Base-by-base conservation (phyloP, 805 yeast species). In the Teunomyces atbi region DNA sequence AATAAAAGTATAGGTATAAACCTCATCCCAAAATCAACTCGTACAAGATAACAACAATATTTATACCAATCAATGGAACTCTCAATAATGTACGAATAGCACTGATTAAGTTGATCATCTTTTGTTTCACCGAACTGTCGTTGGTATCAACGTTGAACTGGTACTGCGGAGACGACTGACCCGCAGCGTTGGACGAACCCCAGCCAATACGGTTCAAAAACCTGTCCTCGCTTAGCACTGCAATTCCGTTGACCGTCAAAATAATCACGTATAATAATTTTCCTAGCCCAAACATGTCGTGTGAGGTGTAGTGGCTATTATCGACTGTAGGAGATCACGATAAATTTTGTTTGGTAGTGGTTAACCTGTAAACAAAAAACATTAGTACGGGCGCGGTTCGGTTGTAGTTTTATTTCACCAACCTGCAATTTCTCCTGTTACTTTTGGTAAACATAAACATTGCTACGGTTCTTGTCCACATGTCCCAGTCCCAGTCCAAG, bases 201-300 rank as follows among this genome's bases (percentile, higher is more conserved):
- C 67, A 69, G 20, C 69, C 74, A 29, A 60, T 78, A 66, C 96
- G 72, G 56, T 83, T 82, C 48, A 87, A 70, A 57, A 87, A 87
- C 48, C 96, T 69, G 57, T 87, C 94, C 56, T 87, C 95, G 60
- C 86, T 85, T 44, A 87, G 74, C 29, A 87, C 84, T 0, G 94
- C 94, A 23, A 87, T 78, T 0, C 92, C 81, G 62, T 87, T 87
- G 41, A 86, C 77, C 46, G 86, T 66, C 32, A 87, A 71, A n/a
- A 81, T 63, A 19, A 74, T 65, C 45, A 78, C 81, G 56, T 81
- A 82, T 46, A 81, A 71, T 27, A 82, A 65, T 58, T 74, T 80
- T 8, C 86, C 85, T 36, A 82, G 64, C 13, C 86, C 86, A 64
- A 82, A 82, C 83, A 81, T 72, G 18, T 29, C 7, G 13, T 15